Conservation (phyloP, 108 stramenopile species). For the Parietichytrium sp. region DNA sequence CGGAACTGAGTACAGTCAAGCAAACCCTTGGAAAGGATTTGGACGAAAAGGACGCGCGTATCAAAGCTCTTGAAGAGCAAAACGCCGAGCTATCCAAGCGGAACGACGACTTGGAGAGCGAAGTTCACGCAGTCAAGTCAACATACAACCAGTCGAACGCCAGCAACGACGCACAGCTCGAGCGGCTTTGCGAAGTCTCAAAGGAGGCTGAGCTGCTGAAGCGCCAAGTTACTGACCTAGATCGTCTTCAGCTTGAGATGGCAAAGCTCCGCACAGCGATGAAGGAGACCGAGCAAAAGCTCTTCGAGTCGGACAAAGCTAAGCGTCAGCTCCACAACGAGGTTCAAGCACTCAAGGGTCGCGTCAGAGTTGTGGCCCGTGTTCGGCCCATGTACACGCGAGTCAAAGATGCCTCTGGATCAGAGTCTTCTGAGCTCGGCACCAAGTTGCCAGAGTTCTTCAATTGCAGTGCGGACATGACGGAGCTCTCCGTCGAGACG, state of each 20-base stretch:
- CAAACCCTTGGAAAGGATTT: not conserved
- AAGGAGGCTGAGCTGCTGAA: constrained; percentile 55
- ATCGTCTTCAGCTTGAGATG: not conserved
- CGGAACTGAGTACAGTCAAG: not conserved
- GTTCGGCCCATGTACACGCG: constrained; percentile 84
- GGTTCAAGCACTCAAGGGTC: constrained; percentile 91
- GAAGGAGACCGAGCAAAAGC: constrained; percentile 55
- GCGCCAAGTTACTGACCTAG: constrained; percentile 44
- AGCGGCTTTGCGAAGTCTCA: constrained; percentile 50
- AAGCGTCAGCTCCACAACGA: constrained; percentile 81
- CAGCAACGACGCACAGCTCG: constrained; percentile 45
- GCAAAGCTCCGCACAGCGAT: not conserved
- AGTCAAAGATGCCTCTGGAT: constrained; percentile 67
- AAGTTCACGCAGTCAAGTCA: constrained; percentile 39
- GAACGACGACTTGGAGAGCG: constrained; percentile 48
- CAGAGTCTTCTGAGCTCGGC: constrained; percentile 47
- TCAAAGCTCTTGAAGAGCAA: not conserved
- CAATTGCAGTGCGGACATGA: constrained; percentile 44
- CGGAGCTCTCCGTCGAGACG: constrained; percentile 20
- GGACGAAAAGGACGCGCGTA: not conserved
- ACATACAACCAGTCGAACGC: constrained; percentile 47
- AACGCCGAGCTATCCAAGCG: not conserved
- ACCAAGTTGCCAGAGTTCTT: constrained; percentile 22
- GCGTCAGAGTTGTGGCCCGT: constrained; percentile 88
- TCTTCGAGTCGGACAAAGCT: constrained; percentile 77